A percentile compares a stretch with the other conserved stretches of the same genome.
phyloP scores from a whole-genome alignment of 805 yeast genomes.

The Yamadazyma insecticola region DNA sequence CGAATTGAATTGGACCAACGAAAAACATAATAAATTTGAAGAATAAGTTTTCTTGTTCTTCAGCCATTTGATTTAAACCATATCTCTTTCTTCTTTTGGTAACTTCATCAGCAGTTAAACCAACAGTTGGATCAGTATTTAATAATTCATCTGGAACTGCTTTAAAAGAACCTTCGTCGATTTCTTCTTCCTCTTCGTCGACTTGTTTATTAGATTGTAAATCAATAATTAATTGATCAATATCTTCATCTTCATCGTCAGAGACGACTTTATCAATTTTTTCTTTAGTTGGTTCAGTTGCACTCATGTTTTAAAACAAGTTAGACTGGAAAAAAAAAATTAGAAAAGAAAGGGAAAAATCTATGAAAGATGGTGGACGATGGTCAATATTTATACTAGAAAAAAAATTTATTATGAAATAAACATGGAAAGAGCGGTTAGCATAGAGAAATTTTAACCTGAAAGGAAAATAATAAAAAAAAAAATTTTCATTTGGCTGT shows the following conservation, averaged over 20 bases:
- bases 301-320: slow-evolving; percentile 19
- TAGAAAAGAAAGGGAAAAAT: slow-evolving; percentile 5
- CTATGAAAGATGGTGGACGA: too few species aligned
- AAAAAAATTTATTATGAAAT: too few species aligned
- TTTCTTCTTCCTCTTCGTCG: slow-evolving; percentile 49
- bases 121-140: slow-evolving; percentile 74
- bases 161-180: slow-evolving; percentile 40
- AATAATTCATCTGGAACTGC: slow-evolving; percentile 83
- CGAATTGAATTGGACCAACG: slow-evolving; percentile 95
- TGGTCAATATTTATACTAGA: too few species aligned
- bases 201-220: slow-evolving; percentile 63
- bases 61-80: slow-evolving; percentile 88
- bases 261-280: slow-evolving; percentile 49
- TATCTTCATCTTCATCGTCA: slow-evolving; percentile 52
- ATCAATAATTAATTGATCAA: slow-evolving; percentile 66
- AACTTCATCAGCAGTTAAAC: slow-evolving; percentile 78
- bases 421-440: too few species aligned
- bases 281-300: slow-evolving; percentile 53
- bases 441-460: too few species aligned
- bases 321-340: slow-evolving; percentile 2
- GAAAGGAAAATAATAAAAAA: too few species aligned
- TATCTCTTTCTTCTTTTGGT: slow-evolving; percentile 80
- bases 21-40: slow-evolving; percentile 82
- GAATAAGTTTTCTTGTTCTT: slow-evolving; percentile 75
- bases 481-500: too few species aligned